Base-by-base conservation (phyloP, 441 rosid species). In the Gossypium davidsonii region DNA sequence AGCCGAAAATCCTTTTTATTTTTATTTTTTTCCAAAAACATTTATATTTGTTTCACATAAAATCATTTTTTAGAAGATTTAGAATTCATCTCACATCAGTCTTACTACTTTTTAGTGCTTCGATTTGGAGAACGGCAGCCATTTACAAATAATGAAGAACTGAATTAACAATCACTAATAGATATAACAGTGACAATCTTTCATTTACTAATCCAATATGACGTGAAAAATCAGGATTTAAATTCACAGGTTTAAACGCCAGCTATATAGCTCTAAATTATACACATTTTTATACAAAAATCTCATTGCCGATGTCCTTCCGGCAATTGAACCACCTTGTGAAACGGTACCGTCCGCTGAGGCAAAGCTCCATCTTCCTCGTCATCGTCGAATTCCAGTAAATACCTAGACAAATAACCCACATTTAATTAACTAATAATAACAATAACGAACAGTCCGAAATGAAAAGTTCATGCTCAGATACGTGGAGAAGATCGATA, bases 281-380 rank as follows among this genome's bases (percentile, higher is more conserved):
- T 74, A 59, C 72, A 74, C 67, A 61, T 58, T 15, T 31, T 39
- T 34, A 60, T 12, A 28, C 25, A 61, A 52, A 65, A 3, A 56
- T 46, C 57, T 91, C 80, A 93, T 42, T 89, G 95, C 8, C 96
- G 90, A 79, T 88, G 96, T 28, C 91, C 93, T 1, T 88, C 94
- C 2, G 98, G 98, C 74, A 91, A 81, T 18, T 89, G 71, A 73
- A 93, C 96, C 73, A 93, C 98, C 73, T 80, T 90, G 84, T 88
- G 84, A 70, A 89, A 91, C 5, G 97, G 96, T 28, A 93, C 97
- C 1, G 83, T 78, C 81, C 96, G 85, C 82, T 89, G 88, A 25
- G 97, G 98, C 81, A 93, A 76, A 44, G 91, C 85, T 80, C 97
- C 98, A 9, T 93, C 96, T 85, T 93, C 98, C 61, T 93, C 98